These are phyloP conservation scores for Durotheca rogersii DNA, from an alignment of 495 filamentous ascomycete species.

Conservation along the genomic window DNA sequence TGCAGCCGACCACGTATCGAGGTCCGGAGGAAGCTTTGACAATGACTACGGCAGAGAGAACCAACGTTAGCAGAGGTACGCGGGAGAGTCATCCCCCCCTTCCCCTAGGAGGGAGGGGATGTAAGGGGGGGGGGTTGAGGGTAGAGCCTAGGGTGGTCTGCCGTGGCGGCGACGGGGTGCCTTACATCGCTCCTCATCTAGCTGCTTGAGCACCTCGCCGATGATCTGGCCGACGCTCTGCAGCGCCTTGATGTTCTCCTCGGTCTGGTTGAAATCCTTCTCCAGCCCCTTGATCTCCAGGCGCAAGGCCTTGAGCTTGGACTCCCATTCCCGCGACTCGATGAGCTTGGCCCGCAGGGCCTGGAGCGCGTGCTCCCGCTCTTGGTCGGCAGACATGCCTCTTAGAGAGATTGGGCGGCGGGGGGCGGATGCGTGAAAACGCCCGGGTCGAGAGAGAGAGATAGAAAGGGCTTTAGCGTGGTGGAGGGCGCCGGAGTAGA, in stretches of 20 bases:
- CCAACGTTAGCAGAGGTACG: slow-evolving; percentile 8
- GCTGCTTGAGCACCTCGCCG: slow-evolving; percentile 96
- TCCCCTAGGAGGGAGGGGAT: neutral
- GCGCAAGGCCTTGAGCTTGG: slow-evolving; percentile 88
- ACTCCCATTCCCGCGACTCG: slow-evolving; percentile 97
- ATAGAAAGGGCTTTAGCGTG: too few relatives aligned
- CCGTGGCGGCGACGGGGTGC: slow-evolving; percentile 23
- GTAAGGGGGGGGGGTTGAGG: neutral
- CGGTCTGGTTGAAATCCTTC: slow-evolving; percentile 92
- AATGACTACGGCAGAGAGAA: slow-evolving; percentile 47
- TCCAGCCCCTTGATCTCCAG: slow-evolving; percentile 93
- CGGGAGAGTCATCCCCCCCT: too few relatives aligned
- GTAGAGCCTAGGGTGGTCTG: too few relatives aligned
- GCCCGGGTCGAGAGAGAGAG: too few relatives aligned
- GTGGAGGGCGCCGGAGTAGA: too few relatives aligned
- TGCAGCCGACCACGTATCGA: slow-evolving; percentile 96
- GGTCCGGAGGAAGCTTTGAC: slow-evolving; percentile 94
- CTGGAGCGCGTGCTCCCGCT: slow-evolving; percentile 80
- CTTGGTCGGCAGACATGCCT: slow-evolving; percentile 52
- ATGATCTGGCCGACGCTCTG: slow-evolving; percentile 99
- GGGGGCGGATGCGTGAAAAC: neutral
- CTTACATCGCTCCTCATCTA: slow-evolving; percentile 98
- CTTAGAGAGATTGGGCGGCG: slow-evolving; percentile 4
- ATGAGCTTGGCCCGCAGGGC: slow-evolving; percentile 90
- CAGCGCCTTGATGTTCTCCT: slow-evolving; percentile 99